A percentile compares a stretch with the other conserved stretches of the same genome.
These are phyloP conservation scores for Chrysoporthe puriensis DNA, from an alignment of 2,329 filamentous ascomycete genomes.

Conservation along the genomic window DNA sequence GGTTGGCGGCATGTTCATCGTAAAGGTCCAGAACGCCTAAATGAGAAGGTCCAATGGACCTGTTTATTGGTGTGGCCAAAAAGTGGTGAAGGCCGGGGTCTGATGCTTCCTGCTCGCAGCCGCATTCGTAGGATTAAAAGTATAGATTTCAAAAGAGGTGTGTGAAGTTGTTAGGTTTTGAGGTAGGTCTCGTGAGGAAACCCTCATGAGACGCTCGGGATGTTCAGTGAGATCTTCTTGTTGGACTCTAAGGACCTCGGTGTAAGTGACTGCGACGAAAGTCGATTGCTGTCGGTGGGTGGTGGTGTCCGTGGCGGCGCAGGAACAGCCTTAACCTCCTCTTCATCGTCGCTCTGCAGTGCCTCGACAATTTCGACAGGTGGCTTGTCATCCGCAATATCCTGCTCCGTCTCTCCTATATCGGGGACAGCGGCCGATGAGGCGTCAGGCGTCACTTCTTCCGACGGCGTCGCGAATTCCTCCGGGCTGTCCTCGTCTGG, in stretches of 20 bases:
- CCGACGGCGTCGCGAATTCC: conserved; percentile 23
- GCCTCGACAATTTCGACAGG: background rate
- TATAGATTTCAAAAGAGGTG: conserved; percentile 24
- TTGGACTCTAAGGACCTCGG: conserved; percentile 19
- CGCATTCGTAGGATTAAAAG: conserved; percentile 27
- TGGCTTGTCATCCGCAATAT: conserved; percentile 3
- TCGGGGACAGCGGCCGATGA: background rate
- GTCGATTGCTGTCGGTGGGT: conserved; percentile 22
- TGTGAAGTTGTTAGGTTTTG: background rate
- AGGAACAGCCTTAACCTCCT: conserved; percentile 8
- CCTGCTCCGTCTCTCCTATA: conserved; percentile 6
- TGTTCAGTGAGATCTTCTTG: conserved; percentile 12
- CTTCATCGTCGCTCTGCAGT: background rate
- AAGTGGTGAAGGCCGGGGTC: conserved; percentile 13
- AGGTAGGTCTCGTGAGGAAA: background rate
- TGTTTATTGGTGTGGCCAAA: background rate
- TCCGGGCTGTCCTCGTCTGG: conserved; percentile 12
- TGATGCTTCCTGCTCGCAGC: conserved; percentile 15
- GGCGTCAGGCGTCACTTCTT: conserved; percentile 11
- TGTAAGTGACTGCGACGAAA: conserved; percentile 28
- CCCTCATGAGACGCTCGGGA: background rate
- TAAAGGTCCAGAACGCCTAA: conserved; percentile 3
- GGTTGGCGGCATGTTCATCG: background rate
- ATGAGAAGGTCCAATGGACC: background rate
- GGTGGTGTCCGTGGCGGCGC: conserved; percentile 24